These are phyloP conservation scores for Neolentinus lepideus DNA, from an alignment of 1,284 basidiomycete species.

Conservation along the genomic window DNA sequence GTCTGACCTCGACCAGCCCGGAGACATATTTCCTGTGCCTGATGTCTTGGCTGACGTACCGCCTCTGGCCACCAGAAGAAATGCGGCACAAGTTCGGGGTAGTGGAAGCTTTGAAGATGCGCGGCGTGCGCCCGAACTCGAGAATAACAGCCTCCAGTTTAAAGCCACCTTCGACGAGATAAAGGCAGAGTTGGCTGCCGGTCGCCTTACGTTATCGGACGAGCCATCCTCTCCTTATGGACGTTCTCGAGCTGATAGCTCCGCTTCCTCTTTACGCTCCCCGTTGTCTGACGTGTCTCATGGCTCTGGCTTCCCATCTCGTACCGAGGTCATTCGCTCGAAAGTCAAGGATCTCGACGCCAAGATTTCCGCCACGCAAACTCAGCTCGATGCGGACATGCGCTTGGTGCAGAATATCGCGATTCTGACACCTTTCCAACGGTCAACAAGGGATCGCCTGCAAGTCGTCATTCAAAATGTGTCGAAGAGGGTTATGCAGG, in stretches of 20 bases:
- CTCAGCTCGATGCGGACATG: conserved; percentile 65
- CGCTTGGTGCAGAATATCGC: conserved; percentile 78
- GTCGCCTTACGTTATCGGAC: conserved; percentile 22
- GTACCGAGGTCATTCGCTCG: conserved; percentile 49
- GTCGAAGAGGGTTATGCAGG: conserved; percentile 57
- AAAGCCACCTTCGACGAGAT: conserved; percentile 83
- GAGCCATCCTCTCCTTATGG: conserved; percentile 13
- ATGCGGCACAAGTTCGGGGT: neutral
- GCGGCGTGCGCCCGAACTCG: conserved; percentile 17
- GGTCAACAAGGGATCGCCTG: conserved; percentile 73
- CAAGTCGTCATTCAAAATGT: conserved; percentile 55
- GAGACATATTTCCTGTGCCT: conserved; percentile 7
- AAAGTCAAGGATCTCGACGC: conserved; percentile 62
- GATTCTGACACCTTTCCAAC: conserved; percentile 82
- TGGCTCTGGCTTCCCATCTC: conserved; percentile 33
- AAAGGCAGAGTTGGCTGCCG: conserved; percentile 72
- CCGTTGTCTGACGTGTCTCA: conserved; percentile 11
- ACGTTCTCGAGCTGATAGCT: conserved; percentile 24
- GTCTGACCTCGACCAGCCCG: conserved; percentile 26
- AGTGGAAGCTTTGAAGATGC: neutral
- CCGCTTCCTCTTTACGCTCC: conserved; percentile 15
- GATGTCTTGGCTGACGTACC: conserved; percentile 5
- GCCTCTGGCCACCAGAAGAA: neutral
- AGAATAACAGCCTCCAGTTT: conserved; percentile 41
- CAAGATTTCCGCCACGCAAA: conserved; percentile 48